Evolutionary conservation across 163 green algal species (phyloP), one percentile per base, ranked within the genome.

Genomic region (Scenedesmus sp.): DNA sequence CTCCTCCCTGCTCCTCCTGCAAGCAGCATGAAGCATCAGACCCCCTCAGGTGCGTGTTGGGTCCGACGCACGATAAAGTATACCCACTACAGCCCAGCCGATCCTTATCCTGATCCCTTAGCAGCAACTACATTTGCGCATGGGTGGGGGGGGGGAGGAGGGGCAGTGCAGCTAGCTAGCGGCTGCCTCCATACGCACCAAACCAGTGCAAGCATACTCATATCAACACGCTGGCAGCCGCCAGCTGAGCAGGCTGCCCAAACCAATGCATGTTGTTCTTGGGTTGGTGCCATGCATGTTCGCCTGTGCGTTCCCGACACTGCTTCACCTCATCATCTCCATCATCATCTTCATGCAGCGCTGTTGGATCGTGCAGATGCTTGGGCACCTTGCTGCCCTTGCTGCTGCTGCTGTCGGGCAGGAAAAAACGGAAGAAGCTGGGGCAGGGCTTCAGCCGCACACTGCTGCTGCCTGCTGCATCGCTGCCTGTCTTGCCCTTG

Each of bases 371-470:
- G 65, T 83, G 68, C 68, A 89, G 44, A 16, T 61, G 83, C 83
- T 59, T 44, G 26, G 83, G 40, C n/a, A 44, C 68, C 44, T 82
- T 83, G 51, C 68, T 37, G 53, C 24, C 22, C 12, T 42, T 80
- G 70, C 85, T 49, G 70, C 43, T 83, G 65, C 59, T 81, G n/a
- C 18, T 68, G 35, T 90, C 85, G 61, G 85, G 85, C 46, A 84
- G n/a, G 46, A 90, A 90, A 46, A 90, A 90, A 0, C 72, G 76
- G 72, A 90, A 90, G 33, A 90, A 90, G 85, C 70, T 85, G 70
- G 72, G 7, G 46, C 85, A 90, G 43, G 85, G n/a, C 85, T 85
- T 90, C 15, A 85, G 9, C 46, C 33, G 42, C 43, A 72, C 85
- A 73, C 26, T 83, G 85, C 65, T 83, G 85, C 65, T 82, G 85